Evolutionary conservation across 2,329 filamentous ascomycete genomes (phyloP).

Genomic region (Cladosporium oxysporum): DNA sequence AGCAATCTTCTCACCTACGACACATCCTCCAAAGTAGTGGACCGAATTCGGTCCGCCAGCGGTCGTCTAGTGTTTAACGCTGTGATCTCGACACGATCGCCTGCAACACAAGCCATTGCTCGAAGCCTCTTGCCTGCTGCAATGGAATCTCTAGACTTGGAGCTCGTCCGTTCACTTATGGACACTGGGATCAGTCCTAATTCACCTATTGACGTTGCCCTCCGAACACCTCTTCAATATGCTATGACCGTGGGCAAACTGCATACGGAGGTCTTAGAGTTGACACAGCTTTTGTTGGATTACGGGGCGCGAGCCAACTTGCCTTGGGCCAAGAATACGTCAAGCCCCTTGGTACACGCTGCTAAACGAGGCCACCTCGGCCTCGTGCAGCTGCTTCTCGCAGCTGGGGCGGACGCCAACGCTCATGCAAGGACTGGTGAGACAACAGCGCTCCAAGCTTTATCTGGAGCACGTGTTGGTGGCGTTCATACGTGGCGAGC

Average conservation of each 20-base stretch:
- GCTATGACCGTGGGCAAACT: background rate
- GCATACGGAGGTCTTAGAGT: background rate
- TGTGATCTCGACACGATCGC: background rate
- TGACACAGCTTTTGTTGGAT: background rate
- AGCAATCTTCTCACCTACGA: background rate
- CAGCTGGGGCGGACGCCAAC: background rate
- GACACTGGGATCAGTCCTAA: background rate
- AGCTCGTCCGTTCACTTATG: background rate
- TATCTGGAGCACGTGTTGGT: background rate
- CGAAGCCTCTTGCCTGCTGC: background rate
- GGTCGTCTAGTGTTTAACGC: background rate
- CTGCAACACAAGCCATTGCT: slow-evolving; percentile 13
- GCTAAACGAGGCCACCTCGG: background rate
- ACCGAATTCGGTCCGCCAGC: background rate
- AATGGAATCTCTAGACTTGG: background rate
- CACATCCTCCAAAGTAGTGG: background rate
- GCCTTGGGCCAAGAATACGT: background rate
- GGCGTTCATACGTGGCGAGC: background rate
- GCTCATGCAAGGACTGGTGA: background rate
- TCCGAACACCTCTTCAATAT: background rate
- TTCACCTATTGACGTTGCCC: background rate
- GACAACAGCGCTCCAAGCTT: background rate
- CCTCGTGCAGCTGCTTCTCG: background rate
- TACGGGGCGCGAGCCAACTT: background rate
- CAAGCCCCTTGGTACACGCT: background rate